phyloP scores from a whole-genome alignment of 2,329 filamentous ascomycete genomes.

The Colletotrichum orbiculare region DNA sequence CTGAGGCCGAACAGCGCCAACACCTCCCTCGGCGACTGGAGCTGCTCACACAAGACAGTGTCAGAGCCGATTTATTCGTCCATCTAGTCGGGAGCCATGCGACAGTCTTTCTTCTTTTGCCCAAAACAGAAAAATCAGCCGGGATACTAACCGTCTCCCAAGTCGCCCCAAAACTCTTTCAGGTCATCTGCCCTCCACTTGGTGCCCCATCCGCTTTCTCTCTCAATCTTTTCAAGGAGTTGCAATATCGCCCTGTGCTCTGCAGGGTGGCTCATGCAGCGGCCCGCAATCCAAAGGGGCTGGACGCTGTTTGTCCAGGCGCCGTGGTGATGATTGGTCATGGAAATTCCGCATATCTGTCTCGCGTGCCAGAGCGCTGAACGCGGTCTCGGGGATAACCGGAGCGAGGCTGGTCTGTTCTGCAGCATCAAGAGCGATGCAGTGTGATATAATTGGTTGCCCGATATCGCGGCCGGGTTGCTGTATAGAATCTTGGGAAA shows the following conservation, averaged over 20 bases:
- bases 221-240: constrained; percentile 61
- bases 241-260: constrained; percentile 54
- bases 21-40: constrained; percentile 28
- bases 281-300: constrained; percentile 66
- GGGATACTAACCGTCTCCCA: constrained; percentile 37
- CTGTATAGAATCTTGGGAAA: constrained; percentile 65
- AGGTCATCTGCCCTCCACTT: constrained; percentile 64
- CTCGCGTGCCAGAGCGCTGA: constrained; percentile 66
- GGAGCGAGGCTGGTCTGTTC: constrained; percentile 48
- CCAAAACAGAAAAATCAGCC: constrained; percentile 18
- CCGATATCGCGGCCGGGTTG: constrained; percentile 66
- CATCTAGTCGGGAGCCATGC: constrained; percentile 8
- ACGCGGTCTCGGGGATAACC: constrained; percentile 38
- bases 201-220: constrained; percentile 63
- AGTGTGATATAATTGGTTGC: constrained; percentile 68
- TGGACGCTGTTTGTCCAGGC: constrained; percentile 69
- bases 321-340: constrained; percentile 65
- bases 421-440: constrained; percentile 63
- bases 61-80: constrained; percentile 17
- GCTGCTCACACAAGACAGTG: constrained; percentile 19
- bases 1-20: constrained; percentile 31
- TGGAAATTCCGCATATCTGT: constrained; percentile 66
- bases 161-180: constrained; percentile 52
- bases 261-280: constrained; percentile 61
- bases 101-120: constrained; percentile 8